Evolutionary conservation across 768 basidiomycete species (phyloP).

Genomic region (Tricholoma flavovirens): DNA sequence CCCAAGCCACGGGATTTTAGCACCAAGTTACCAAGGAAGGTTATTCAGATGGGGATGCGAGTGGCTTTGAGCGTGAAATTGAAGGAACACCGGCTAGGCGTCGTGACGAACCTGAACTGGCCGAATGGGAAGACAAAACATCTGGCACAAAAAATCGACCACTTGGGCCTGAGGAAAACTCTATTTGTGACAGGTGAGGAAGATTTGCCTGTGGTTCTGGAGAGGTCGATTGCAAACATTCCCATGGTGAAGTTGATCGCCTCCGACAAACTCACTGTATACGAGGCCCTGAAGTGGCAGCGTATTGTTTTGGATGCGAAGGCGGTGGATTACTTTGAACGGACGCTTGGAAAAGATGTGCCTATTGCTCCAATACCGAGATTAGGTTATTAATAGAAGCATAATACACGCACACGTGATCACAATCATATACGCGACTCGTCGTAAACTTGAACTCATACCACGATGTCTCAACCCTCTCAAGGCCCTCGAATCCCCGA

Average conservation of each 20-base stretch:
- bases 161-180: slow-evolving; percentile 64
- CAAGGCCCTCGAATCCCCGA: slow-evolving; percentile 41
- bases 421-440: not conserved
- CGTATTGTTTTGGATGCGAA: slow-evolving; percentile 75
- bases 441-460: not conserved
- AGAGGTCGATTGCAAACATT: slow-evolving; percentile 65
- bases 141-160: slow-evolving; percentile 55
- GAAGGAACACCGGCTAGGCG: slow-evolving; percentile 64
- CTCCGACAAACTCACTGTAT: slow-evolving; percentile 66
- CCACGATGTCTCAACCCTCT: slow-evolving; percentile 51
- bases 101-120: slow-evolving; percentile 72
- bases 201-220: slow-evolving; percentile 47
- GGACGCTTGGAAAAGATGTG: slow-evolving; percentile 47
- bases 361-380: slow-evolving; percentile 16
- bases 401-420: slow-evolving; percentile 2
- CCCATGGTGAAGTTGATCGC: slow-evolving; percentile 59
- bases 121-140: slow-evolving; percentile 66
- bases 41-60: slow-evolving; percentile 88
- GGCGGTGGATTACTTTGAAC: slow-evolving; percentile 77
- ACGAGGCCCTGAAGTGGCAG: slow-evolving; percentile 80
- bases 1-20: slow-evolving; percentile 90
- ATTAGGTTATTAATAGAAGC: not conserved
- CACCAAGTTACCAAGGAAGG: slow-evolving; percentile 88
- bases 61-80: slow-evolving; percentile 84
- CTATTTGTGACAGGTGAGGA: slow-evolving; percentile 70